phyloP scores from a whole-genome alignment of 2,329 filamentous ascomycete genomes.

The Neofusicoccum cordaticola region DNA sequence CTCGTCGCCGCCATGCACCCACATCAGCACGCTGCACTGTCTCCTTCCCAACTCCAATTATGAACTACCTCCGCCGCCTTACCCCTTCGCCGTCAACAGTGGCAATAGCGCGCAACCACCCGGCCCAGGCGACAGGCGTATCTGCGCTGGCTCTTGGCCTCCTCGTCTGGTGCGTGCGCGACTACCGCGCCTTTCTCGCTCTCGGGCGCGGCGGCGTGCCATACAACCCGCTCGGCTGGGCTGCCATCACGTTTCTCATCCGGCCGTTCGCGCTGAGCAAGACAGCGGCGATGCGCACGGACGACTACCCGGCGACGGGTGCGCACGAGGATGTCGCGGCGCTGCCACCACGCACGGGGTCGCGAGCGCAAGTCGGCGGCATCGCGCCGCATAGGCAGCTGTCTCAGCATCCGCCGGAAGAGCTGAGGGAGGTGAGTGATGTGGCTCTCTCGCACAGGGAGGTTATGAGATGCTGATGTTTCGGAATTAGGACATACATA shows the following conservation, averaged over 20 bases:
- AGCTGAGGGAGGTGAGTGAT: background rate
- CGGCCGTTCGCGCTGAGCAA: background rate
- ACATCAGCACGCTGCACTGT: too few species aligned
- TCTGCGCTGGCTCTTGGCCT: background rate
- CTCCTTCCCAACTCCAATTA: background rate
- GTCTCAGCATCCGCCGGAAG: background rate
- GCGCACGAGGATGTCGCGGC: background rate
- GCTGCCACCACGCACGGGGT: background rate
- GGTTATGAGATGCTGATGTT: background rate
- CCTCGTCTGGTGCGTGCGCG: background rate
- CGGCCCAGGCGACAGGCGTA: background rate
- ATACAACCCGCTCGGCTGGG: background rate
- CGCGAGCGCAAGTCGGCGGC: background rate
- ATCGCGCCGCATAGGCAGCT: conserved; percentile 1
- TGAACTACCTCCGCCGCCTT: background rate
- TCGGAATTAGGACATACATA: background rate
- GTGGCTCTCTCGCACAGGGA: too few species aligned
- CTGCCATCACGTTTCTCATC: background rate
- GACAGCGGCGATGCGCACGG: background rate
- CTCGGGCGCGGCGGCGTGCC: background rate
- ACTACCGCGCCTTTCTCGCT: background rate
- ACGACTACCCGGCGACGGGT: background rate
- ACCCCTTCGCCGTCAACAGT: background rate
- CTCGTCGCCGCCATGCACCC: too few species aligned
- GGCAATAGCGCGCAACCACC: background rate